Evolutionary conservation across 1,284 basidiomycete species (phyloP).

Genomic region (Microbotryomycetes sp.): DNA sequence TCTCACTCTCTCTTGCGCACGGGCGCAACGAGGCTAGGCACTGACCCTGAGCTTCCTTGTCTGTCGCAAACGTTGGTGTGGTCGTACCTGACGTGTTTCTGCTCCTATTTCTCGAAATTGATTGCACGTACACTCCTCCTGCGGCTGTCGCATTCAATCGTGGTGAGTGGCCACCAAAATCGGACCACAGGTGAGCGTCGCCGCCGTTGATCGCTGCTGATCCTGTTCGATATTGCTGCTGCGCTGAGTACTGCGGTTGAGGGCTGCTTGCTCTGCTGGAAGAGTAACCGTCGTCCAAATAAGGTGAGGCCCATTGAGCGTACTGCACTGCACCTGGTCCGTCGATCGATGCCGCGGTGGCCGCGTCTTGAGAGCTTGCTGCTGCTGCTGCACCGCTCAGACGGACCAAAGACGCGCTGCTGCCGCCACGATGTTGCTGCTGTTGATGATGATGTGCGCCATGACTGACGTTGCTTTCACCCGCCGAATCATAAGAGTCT

Average conservation of each 20-base stretch:
- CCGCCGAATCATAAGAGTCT: constrained; percentile 28
- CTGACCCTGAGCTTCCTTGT: constrained; percentile 14
- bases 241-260: not conserved
- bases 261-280: constrained; percentile 22
- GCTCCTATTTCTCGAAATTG: constrained; percentile 19
- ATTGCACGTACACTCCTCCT: not conserved
- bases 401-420: not conserved
- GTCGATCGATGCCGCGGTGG: constrained; percentile 11
- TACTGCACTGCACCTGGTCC: constrained; percentile 1
- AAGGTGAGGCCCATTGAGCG: constrained; percentile 8
- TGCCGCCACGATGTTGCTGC: not conserved
- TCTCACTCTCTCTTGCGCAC: too few relatives aligned
- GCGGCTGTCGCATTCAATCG: not conserved
- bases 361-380: not conserved
- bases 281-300: not conserved
- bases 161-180: not conserved
- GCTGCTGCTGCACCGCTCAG: not conserved
- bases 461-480: constrained; percentile 4
- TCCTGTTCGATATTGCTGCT: too few relatives aligned
- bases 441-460: constrained; percentile 1
- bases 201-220: too few relatives aligned
- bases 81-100: constrained; percentile 14
- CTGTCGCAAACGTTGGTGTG: constrained; percentile 14
- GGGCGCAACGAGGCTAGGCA: too few relatives aligned
- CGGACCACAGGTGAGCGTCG: not conserved